Conservation (phyloP, 306 rosid genomes). For the Cucurbita maxima region DNA sequence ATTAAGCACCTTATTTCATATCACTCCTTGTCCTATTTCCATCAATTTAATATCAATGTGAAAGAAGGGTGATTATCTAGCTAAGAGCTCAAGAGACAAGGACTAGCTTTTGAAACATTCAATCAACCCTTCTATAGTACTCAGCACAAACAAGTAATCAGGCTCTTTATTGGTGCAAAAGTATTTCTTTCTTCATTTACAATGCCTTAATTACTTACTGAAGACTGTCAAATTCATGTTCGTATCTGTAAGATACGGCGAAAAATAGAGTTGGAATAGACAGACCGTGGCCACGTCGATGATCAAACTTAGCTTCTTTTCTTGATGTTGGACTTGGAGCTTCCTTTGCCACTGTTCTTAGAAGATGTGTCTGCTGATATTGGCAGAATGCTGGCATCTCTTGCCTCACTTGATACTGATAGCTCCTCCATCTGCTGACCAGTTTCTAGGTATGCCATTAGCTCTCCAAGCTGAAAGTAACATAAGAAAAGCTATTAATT, state of each 20-base stretch:
- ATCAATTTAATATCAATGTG: background rate
- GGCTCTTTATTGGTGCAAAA: background rate
- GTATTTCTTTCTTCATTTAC: background rate
- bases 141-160: background rate
- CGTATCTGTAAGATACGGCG: background rate
- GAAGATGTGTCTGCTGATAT: conserved; percentile 19
- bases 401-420: conserved; percentile 16
- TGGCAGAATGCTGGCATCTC: conserved; percentile 19
- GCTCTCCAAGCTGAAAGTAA: conserved; percentile 44
- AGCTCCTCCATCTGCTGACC: conserved; percentile 27
- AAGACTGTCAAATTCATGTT: background rate
- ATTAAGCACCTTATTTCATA: too few relatives aligned
- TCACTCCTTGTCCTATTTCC: background rate
- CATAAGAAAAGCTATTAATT: conserved; percentile 9
- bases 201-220: background rate
- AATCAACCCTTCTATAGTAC: background rate
- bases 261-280: background rate
- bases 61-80: background rate
- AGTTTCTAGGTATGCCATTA: conserved; percentile 54
- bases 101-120: background rate
- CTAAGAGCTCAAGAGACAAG: background rate
- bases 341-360: conserved; percentile 10
- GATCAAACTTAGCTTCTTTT: conserved; percentile 1
- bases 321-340: conserved; percentile 11
- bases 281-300: background rate